Evolutionary conservation across 164 flowering plant species (phyloP), one percentile per base, ranked within the genome.

Genomic region (Platanus orientalis): DNA sequence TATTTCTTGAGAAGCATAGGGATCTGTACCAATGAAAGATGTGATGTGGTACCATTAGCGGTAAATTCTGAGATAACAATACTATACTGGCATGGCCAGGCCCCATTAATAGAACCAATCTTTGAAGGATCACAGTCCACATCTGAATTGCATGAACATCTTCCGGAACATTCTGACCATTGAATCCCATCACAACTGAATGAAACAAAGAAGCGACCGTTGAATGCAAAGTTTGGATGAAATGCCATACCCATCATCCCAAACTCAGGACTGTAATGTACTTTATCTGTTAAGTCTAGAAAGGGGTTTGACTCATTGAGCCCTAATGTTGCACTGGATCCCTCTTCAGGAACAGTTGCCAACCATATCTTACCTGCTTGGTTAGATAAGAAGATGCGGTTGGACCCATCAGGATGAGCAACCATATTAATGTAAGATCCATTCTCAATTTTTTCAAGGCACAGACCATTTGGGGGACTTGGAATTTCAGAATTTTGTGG

Each of bases 321-420:
- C 42, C 59, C 81, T 72, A 94, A 27, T 12, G 69, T 56, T 49
- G 70, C 83, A 27, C 90, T 92, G 2, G 92, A 84, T 50, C 89
- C 95, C 69, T 65, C 53, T 34, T 73, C 70, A 1, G 97, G 98
- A 63, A 94, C 63, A 36, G 86, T 79, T 25, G 91, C 96, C 74
- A 91, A 64, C 86, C 84, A 94, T 58, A 94, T 81, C 64, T 81
- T 75, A 16, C 98, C 98, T 14, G 56, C 61, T 78, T 91, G 98
- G 74, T 72, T 77, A 26, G 91, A 58, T 57, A 90, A 79, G 75
- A 94, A 89, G 20, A 85, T 93, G 19, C 86, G 89, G 67, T 80
- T 80, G 7, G 96, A 85, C 7, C 97, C 93, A 75, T 93, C 92
- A 24, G 97, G 96, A 74, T 94, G 98, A 56, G 85, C 74, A 61